phyloP scores from a whole-genome alignment of 1,284 basidiomycete species.

The Trametes sp. region DNA sequence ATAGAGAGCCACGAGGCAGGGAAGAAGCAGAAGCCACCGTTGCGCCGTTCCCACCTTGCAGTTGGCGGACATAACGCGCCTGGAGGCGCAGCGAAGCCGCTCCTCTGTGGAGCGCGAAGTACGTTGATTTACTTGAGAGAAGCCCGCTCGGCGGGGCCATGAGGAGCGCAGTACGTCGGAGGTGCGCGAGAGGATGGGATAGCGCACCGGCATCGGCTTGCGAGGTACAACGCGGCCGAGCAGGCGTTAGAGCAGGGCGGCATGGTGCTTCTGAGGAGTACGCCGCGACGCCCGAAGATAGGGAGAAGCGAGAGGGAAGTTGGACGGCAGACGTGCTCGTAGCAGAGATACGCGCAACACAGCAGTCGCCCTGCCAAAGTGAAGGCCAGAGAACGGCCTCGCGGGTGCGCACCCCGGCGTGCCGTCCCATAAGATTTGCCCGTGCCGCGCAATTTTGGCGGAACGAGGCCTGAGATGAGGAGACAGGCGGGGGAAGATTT shows the following conservation, averaged over 20 bases:
- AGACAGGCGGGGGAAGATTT: constrained; percentile 17
- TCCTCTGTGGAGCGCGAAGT: constrained; percentile 11
- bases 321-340: constrained; percentile 3
- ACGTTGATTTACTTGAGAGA: constrained; percentile 19
- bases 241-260: constrained; percentile 10
- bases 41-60: constrained; percentile 20
- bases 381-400: constrained; percentile 15
- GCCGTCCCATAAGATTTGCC: not conserved
- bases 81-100: constrained; percentile 7
- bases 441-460: constrained; percentile 12
- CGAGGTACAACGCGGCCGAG: constrained; percentile 8
- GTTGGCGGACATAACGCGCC: constrained; percentile 26
- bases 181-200: constrained; percentile 4
- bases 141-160: constrained; percentile 19
- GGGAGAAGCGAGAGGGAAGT: constrained; percentile 21
- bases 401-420: constrained; percentile 24
- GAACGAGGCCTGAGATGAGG: constrained; percentile 13
- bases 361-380: constrained; percentile 16
- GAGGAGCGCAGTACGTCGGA: constrained; percentile 10
- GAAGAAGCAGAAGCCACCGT: constrained; percentile 22
- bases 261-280: constrained; percentile 6
- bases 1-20: constrained; percentile 15
- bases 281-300: constrained; percentile 26
- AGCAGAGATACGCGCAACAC: constrained; percentile 5
- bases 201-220: constrained; percentile 19